A percentile compares a stretch with the other conserved stretches of the same genome.
These are phyloP conservation scores for Coemansia asiatica DNA, from an alignment of 192 early-diverging fungal genomes.

Conservation along the genomic window DNA sequence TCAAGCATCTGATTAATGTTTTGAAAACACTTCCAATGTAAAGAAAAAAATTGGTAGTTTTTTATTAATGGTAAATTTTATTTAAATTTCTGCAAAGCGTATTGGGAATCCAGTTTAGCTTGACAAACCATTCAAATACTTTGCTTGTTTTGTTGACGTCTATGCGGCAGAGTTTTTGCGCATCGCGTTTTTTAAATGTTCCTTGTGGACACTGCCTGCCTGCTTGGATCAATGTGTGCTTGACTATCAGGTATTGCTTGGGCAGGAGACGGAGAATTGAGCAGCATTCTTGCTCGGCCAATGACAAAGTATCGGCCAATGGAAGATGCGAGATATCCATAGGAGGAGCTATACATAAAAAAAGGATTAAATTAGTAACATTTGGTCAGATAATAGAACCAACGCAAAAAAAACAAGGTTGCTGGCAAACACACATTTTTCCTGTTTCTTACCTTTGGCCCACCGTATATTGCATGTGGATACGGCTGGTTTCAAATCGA, in stretches of 20 bases:
- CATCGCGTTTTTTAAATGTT: conserved; percentile 74
- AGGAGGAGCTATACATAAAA: conserved; percentile 47
- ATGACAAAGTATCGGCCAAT: conserved; percentile 26
- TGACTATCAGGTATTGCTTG: conserved; percentile 41
- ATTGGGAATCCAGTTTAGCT: conserved; percentile 76
- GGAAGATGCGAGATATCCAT: conserved; percentile 43
- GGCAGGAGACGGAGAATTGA: conserved; percentile 43
- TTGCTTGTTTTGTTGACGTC: conserved; percentile 93
- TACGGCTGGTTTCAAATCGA: not conserved
- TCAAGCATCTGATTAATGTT: conserved; percentile 69
- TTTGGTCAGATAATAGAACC: no score
- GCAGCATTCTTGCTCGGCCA: conserved; percentile 46
- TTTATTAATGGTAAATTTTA: conserved; percentile 2
- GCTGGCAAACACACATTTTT: not conserved
- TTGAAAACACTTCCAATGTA: conserved; percentile 40
- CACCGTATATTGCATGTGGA: not conserved
- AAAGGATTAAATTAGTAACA: no score
- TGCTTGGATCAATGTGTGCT: conserved; percentile 42
- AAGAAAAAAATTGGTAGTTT: not conserved
- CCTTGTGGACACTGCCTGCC: conserved; percentile 28
- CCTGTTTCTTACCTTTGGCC: conserved; percentile 2
- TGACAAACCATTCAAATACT: conserved; percentile 85
- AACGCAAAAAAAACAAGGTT: not conserved
- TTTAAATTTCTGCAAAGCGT: conserved; percentile 6
- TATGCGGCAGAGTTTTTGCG: conserved; percentile 85